Evolutionary conservation across 176 grass and related monocot genomes (phyloP).

Genomic region (Phyllostachys edulis): DNA sequence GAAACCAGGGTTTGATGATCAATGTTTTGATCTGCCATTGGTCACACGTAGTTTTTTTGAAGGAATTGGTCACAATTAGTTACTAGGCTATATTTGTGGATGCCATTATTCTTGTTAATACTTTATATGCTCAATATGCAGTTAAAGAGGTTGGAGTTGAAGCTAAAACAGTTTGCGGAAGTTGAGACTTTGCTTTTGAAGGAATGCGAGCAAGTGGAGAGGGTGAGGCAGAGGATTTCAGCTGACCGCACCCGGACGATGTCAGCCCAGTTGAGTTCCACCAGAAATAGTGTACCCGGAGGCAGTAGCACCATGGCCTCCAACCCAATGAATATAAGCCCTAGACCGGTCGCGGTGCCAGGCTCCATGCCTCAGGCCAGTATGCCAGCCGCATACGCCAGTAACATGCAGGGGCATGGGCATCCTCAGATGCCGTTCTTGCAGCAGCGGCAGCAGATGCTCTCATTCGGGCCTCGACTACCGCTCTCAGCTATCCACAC

Average conservation of each 20-base stretch:
- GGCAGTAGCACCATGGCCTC: constrained; percentile 33
- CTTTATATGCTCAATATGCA: constrained; percentile 47
- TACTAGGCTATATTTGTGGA: neutral
- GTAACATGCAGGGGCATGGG: constrained; percentile 52
- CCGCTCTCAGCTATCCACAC: constrained; percentile 65
- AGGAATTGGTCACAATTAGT: neutral
- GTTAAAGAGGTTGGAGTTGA: constrained; percentile 93
- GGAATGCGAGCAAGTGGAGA: constrained; percentile 91
- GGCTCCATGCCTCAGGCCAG: constrained; percentile 39
- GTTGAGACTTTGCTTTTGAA: constrained; percentile 89
- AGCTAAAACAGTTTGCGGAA: constrained; percentile 93
- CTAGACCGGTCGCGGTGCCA: constrained; percentile 35
- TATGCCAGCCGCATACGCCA: constrained; percentile 18
- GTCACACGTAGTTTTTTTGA: neutral
- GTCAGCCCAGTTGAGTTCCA: constrained; percentile 31
- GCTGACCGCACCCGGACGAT: constrained; percentile 55
- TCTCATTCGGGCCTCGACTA: constrained; percentile 61
- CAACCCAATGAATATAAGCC: constrained; percentile 32
- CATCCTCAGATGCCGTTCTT: constrained; percentile 62
- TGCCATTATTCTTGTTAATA: neutral
- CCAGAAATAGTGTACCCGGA: constrained; percentile 20
- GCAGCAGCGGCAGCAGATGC: constrained; percentile 72
- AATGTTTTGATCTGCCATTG: neutral
- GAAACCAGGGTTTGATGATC: neutral
- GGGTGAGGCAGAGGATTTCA: constrained; percentile 61